Evolutionary conservation across 148 eudicot species (phyloP).

Genomic region (Chenopodium suecicum): DNA sequence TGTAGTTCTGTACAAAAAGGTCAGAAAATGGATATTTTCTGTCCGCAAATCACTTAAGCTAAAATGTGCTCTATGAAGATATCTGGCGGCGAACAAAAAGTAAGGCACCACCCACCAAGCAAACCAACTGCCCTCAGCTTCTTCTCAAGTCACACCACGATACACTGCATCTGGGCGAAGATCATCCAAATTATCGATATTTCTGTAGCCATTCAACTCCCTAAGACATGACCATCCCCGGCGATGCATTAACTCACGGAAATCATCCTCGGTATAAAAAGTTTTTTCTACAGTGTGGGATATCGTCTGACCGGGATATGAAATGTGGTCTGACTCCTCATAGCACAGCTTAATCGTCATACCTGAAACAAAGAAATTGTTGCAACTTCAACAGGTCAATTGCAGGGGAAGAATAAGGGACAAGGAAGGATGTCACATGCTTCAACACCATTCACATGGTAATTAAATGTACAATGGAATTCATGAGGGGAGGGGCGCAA

Average conservation of each 20-base stretch:
- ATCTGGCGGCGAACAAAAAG: background rate
- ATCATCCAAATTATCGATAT: conserved; percentile 63
- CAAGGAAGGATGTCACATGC: too few species aligned
- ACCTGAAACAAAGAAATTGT: conserved; percentile 36
- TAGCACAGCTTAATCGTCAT: conserved; percentile 69
- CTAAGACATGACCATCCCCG: conserved; percentile 68
- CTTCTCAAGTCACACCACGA: conserved; percentile 52
- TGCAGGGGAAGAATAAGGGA: too few species aligned
- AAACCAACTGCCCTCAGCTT: background rate
- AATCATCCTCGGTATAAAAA: conserved; percentile 71
- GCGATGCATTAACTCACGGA: conserved; percentile 73
- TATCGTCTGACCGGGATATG: conserved; percentile 44
- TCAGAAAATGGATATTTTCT: background rate
- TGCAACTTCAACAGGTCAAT: background rate
- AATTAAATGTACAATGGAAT: too few species aligned
- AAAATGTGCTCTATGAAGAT: background rate
- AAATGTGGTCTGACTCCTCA: conserved; percentile 58
- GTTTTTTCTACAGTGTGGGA: conserved; percentile 76
- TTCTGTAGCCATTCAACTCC: conserved; percentile 58
- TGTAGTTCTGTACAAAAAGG: conserved; percentile 19
- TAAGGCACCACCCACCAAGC: background rate
- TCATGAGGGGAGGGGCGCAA: too few species aligned
- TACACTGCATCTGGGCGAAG: conserved; percentile 68
- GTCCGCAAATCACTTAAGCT: conserved; percentile 13
- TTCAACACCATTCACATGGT: too few species aligned